phyloP scores from a whole-genome alignment of 768 basidiomycete species.

The Phlegmacium glaucopus region DNA sequence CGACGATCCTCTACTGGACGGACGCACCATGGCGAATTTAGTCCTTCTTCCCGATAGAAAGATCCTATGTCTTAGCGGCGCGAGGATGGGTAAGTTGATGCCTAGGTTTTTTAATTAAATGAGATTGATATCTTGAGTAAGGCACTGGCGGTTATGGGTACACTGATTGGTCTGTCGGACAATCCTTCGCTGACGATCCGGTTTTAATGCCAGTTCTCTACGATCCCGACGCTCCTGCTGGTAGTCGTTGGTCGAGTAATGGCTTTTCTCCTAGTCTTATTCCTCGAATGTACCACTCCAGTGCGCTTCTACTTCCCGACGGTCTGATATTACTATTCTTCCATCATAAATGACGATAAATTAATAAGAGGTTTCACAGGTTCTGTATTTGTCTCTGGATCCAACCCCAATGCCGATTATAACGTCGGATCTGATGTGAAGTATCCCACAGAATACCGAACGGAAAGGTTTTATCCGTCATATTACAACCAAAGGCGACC shows the following conservation, averaged over 20 bases:
- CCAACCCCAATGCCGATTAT: constrained; percentile 75
- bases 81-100: constrained; percentile 46
- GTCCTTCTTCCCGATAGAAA: constrained; percentile 68
- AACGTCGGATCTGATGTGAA: constrained; percentile 40
- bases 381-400: constrained; percentile 72
- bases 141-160: constrained; percentile 69
- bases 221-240: constrained; percentile 55
- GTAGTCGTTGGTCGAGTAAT: constrained; percentile 58
- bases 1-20: constrained; percentile 64
- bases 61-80: constrained; percentile 67
- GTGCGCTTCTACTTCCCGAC: constrained; percentile 63
- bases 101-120: neutral
- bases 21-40: constrained; percentile 69
- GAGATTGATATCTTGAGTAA: constrained; percentile 10
- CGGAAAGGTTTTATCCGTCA: constrained; percentile 71
- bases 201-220: constrained; percentile 53
- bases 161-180: constrained; percentile 48
- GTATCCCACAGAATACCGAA: constrained; percentile 72
- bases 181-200: constrained; percentile 62
- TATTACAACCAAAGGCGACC: constrained; percentile 63
- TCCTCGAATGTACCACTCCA: constrained; percentile 76
- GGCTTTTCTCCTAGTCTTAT: constrained; percentile 55
- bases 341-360: neutral
- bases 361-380: constrained; percentile 26
- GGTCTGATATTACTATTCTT: constrained; percentile 29